Conservation (phyloP, 1,284 basidiomycete genomes). For the Papiliotrema flavescens region DNA sequence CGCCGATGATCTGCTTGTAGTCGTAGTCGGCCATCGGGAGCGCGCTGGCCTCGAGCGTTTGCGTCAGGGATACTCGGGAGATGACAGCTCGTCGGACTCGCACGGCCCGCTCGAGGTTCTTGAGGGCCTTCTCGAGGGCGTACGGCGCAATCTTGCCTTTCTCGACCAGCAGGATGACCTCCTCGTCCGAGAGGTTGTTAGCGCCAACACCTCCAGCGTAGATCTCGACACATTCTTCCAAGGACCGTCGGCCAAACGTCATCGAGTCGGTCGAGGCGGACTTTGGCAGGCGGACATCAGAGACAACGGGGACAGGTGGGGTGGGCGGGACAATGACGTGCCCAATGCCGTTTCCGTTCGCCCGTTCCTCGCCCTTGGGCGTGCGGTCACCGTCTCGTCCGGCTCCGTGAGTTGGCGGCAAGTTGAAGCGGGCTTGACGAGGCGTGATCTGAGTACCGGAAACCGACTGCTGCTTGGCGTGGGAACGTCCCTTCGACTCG, state of each 20-base stretch:
- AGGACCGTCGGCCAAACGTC: conserved; percentile 52
- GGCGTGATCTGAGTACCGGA: conserved; percentile 11
- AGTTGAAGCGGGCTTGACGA: conserved; percentile 6
- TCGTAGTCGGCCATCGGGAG: conserved; percentile 86
- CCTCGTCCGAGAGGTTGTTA: conserved; percentile 77
- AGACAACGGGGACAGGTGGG: conserved; percentile 30
- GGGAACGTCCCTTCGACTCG: conserved; percentile 26
- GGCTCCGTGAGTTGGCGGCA: conserved; percentile 12
- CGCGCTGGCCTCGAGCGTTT: conserved; percentile 78
- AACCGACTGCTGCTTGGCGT: conserved; percentile 3
- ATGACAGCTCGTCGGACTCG: conserved; percentile 82
- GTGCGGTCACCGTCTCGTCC: conserved; percentile 28
- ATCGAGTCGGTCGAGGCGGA: conserved; percentile 11
- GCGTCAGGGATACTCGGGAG: conserved; percentile 80
- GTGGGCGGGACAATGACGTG: conserved; percentile 27
- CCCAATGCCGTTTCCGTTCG: conserved; percentile 11
- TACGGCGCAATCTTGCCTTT: conserved; percentile 92
- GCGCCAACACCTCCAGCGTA: conserved; percentile 71
- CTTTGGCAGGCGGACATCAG: conserved; percentile 4
- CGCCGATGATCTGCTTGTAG: conserved; percentile 90
- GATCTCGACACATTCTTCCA: conserved; percentile 81
- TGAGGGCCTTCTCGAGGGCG: conserved; percentile 88
- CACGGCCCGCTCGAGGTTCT: conserved; percentile 83
- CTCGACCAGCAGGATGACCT: conserved; percentile 83
- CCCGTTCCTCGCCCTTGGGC: conserved; percentile 17